Conservation (phyloP, 2,329 filamentous ascomycete genomes). For the Neonectria coccinea region DNA sequence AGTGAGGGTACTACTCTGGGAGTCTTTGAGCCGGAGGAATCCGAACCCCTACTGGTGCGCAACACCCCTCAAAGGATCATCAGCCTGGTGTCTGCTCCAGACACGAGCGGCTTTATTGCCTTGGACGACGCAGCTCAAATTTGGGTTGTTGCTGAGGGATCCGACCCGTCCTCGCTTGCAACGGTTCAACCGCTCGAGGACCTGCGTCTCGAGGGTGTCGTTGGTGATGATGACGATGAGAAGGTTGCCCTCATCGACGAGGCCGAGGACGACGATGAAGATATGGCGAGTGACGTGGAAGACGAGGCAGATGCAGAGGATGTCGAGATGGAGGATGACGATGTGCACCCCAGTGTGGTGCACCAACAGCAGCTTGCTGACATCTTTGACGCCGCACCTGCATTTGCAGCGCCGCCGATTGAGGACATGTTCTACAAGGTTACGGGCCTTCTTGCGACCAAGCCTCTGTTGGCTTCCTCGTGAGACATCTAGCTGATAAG, state of each 20-base stretch:
- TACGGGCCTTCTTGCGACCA: constrained; percentile 68
- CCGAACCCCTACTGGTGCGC: constrained; percentile 69
- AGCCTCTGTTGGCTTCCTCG: constrained; percentile 55
- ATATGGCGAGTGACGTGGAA: constrained; percentile 58
- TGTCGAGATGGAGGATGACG: constrained; percentile 59
- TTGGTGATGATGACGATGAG: constrained; percentile 43
- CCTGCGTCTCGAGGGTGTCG: constrained; percentile 59
- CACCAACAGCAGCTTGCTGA: constrained; percentile 75
- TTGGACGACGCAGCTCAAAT: constrained; percentile 83
- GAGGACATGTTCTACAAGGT: constrained; percentile 83
- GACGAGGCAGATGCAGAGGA: constrained; percentile 57
- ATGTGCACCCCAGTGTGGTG: constrained; percentile 70
- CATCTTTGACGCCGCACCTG: constrained; percentile 76
- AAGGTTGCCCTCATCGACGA: constrained; percentile 46
- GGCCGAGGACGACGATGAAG: constrained; percentile 56
- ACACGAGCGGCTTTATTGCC: constrained; percentile 77
- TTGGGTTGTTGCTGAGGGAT: constrained; percentile 70
- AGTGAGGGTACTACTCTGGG: constrained; percentile 66
- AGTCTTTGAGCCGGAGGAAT: constrained; percentile 73
- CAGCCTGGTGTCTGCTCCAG: constrained; percentile 72
- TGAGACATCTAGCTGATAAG: constrained; percentile 34
- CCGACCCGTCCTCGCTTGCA: constrained; percentile 63
- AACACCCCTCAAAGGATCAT: constrained; percentile 70
- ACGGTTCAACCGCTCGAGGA: constrained; percentile 68
- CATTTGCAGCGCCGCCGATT: constrained; percentile 77